Evolutionary conservation across 176 grass and related monocot genomes (phyloP).

Genomic region (Oryza glaberrima): DNA sequence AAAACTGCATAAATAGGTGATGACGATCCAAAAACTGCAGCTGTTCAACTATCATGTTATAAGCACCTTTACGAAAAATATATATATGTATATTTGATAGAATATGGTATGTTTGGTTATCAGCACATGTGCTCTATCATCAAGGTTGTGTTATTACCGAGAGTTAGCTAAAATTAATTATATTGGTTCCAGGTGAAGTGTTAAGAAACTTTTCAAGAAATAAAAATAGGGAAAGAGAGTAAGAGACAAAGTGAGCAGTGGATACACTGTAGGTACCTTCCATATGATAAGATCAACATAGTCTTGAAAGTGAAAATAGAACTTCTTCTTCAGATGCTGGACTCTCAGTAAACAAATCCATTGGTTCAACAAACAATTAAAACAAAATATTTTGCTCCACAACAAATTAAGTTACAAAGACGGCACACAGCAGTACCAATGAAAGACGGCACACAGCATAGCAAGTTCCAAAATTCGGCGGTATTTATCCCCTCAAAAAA

Average conservation of each 20-base stretch:
- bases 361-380: conserved; percentile 22
- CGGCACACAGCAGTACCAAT: background rate
- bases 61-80: conserved; percentile 43
- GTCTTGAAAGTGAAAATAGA: conserved; percentile 98
- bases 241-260: conserved; percentile 20
- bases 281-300: conserved; percentile 95
- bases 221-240: conserved; percentile 8
- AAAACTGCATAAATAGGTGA: conserved; percentile 1
- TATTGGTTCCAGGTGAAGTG: background rate
- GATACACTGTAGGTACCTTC: conserved; percentile 64
- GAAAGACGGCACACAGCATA: background rate
- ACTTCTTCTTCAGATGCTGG: conserved; percentile 96
- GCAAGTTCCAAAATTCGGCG: no score
- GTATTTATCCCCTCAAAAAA: no score
- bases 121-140: conserved; percentile 18
- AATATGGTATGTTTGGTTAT: conserved; percentile 24
- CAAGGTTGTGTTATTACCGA: conserved; percentile 33
- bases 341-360: conserved; percentile 78
- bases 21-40: conserved; percentile 93
- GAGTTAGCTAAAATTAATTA: conserved; percentile 9
- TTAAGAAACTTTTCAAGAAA: conserved; percentile 22
- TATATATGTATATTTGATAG: background rate
- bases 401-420: conserved; percentile 26
- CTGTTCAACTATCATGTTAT: conserved; percentile 71
- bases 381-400: background rate